Percentiles rank a stretch among this genome's conserved stretches.
These are phyloP conservation scores for Huiozyma sinensis DNA, from an alignment of 805 yeast genomes.

Conservation along the genomic window DNA sequence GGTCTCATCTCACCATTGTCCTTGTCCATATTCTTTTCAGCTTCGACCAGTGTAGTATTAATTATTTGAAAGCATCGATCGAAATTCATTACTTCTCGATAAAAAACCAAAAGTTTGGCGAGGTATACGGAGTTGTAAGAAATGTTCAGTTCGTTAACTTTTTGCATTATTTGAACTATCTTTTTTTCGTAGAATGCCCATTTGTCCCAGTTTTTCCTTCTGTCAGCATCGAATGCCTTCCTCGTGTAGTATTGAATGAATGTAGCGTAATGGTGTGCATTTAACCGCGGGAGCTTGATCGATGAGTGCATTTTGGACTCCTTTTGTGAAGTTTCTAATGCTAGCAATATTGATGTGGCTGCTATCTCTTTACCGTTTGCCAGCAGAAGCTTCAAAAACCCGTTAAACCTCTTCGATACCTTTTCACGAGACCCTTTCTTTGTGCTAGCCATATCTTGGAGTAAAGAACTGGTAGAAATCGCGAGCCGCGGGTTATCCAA, in stretches of 20 bases:
- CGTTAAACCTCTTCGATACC: conserved; percentile 17
- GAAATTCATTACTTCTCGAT: conserved; percentile 21
- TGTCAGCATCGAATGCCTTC: neutral
- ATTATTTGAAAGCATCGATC: conserved; percentile 27
- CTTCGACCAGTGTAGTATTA: conserved; percentile 18
- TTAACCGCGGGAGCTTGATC: conserved; percentile 10
- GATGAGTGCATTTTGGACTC: conserved; percentile 2
- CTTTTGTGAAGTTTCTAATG: conserved; percentile 1
- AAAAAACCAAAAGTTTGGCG: conserved; percentile 30
- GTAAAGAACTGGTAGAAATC: neutral
- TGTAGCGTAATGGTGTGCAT: conserved; percentile 33
- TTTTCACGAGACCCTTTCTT: neutral
- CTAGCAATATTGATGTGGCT: conserved; percentile 13
- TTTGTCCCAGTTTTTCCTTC: neutral
- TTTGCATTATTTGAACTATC: conserved; percentile 23
- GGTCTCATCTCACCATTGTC: neutral
- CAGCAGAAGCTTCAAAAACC: conserved; percentile 20
- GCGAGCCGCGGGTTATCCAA: neutral
- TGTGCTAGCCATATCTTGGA: neutral
- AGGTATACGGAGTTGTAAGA: conserved; percentile 29
- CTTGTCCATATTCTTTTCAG: conserved; percentile 9
- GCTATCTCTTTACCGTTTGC: conserved; percentile 14
- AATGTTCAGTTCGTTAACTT: conserved; percentile 26
- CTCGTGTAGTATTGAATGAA: conserved; percentile 29
- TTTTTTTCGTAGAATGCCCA: conserved; percentile 4